Conservation (phyloP, 2,329 filamentous ascomycete genomes). For the Arthrobotrys iridis region DNA sequence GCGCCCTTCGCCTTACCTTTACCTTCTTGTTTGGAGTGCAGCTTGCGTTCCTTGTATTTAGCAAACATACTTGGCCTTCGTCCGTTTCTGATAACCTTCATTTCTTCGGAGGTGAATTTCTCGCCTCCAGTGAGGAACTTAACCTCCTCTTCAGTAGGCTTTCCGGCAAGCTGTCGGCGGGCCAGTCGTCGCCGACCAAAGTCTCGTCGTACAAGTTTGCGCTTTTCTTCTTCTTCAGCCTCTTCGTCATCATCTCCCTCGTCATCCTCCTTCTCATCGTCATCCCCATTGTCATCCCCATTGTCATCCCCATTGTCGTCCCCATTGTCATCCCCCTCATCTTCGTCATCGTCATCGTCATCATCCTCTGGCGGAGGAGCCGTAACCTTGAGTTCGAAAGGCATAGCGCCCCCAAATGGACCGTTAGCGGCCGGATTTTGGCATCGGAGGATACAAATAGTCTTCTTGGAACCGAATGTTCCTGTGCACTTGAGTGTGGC, state of each 20-base stretch:
- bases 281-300: background rate
- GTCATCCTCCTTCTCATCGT: background rate
- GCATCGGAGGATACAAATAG: slow-evolving; percentile 72
- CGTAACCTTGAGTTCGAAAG: slow-evolving; percentile 62
- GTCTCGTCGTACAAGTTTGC: background rate
- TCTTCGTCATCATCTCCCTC: background rate
- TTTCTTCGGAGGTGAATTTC: background rate
- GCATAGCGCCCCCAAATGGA: slow-evolving; percentile 72
- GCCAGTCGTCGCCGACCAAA: background rate
- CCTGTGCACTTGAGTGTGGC: slow-evolving; percentile 66
- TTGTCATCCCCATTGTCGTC: background rate
- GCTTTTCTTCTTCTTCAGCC: background rate
- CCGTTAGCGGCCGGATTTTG: slow-evolving; percentile 71
- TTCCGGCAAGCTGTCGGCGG: background rate
- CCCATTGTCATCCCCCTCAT: background rate
- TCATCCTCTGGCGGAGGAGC: slow-evolving; percentile 63
- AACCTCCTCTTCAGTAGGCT: background rate
- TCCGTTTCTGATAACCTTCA: background rate
- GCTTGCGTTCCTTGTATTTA: background rate
- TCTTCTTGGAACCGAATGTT: slow-evolving; percentile 69
- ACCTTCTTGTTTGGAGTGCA: background rate
- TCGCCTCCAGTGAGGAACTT: background rate
- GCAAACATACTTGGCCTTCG: background rate
- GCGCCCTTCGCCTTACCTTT: background rate
- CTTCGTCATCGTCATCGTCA: background rate